phyloP scores from a whole-genome alignment of 768 basidiomycete species.

The Leccinum pellstonianum region DNA sequence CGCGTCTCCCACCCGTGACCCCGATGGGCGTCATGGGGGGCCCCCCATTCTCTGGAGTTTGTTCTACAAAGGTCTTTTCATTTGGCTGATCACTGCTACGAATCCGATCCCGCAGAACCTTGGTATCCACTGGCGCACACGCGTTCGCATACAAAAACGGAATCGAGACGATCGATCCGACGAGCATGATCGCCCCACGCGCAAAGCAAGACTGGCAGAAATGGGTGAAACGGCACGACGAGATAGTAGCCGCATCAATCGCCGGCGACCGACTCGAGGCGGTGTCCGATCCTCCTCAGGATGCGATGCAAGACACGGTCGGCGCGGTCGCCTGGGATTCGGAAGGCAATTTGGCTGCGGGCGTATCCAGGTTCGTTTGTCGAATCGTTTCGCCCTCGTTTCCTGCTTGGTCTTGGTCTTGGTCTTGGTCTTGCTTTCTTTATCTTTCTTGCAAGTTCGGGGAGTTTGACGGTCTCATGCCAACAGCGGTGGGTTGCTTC shows the following conservation, averaged over 20 bases:
- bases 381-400: not conserved
- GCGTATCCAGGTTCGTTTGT: slow-evolving; percentile 66
- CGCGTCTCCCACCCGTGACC: too few species aligned
- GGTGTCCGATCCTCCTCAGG: slow-evolving; percentile 13
- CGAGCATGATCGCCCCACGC: slow-evolving; percentile 48
- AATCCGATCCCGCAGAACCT: slow-evolving; percentile 39
- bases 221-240: slow-evolving; percentile 52
- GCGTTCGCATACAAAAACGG: slow-evolving; percentile 45
- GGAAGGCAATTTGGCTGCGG: slow-evolving; percentile 53
- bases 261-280: not conserved
- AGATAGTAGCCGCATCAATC: slow-evolving; percentile 10
- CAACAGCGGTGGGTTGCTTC: slow-evolving; percentile 70
- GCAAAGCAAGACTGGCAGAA: slow-evolving; percentile 55
- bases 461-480: not conserved
- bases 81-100: not conserved
- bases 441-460: not conserved
- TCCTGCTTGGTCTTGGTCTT: not conserved
- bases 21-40: not conserved
- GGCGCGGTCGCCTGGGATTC: slow-evolving; percentile 66
- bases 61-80: not conserved
- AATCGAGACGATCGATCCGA: slow-evolving; percentile 38
- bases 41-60: too few species aligned
- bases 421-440: not conserved
- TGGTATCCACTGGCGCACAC: slow-evolving; percentile 61
- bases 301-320: slow-evolving; percentile 71